Evolutionary conservation across 495 filamentous ascomycete species (phyloP).

Genomic region (Aspergillus indologenus): DNA sequence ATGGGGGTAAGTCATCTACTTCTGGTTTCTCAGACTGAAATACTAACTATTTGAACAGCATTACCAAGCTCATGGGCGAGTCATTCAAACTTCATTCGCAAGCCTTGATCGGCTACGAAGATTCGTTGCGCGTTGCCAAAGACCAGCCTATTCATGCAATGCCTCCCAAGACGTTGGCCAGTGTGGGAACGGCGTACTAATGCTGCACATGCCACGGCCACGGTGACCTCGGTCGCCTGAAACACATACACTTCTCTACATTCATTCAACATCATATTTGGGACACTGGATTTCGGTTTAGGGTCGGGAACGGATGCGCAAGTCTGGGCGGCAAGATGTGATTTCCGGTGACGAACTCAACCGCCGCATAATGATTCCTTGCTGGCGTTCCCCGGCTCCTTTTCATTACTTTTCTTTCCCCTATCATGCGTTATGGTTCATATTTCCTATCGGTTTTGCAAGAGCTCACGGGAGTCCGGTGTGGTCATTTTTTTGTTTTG

Average conservation of each 20-base stretch:
- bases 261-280: constrained; percentile 35
- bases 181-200: constrained; percentile 49
- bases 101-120: constrained; percentile 89
- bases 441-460: constrained; percentile 29
- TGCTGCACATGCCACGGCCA: background rate
- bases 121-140: constrained; percentile 54
- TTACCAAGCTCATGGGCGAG: constrained; percentile 96
- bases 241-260: constrained; percentile 15
- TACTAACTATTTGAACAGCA: constrained; percentile 62
- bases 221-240: background rate
- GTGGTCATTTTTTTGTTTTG: constrained; percentile 41
- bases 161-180: constrained; percentile 45
- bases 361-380: constrained; percentile 37
- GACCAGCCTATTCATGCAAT: constrained; percentile 48
- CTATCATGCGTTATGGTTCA: constrained; percentile 22
- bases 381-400: constrained; percentile 36
- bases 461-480: constrained; percentile 49
- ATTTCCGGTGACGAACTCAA: constrained; percentile 30
- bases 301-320: constrained; percentile 36
- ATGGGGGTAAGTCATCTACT: constrained; percentile 73
- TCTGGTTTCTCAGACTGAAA: constrained; percentile 3
- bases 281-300: constrained; percentile 32
- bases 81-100: constrained; percentile 97
- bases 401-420: constrained; percentile 29
- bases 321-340: constrained; percentile 35